Percentiles rank a stretch among this genome's conserved stretches.
phyloP scores from a whole-genome alignment of 2,329 filamentous ascomycete species.

The Nemania abortiva region DNA sequence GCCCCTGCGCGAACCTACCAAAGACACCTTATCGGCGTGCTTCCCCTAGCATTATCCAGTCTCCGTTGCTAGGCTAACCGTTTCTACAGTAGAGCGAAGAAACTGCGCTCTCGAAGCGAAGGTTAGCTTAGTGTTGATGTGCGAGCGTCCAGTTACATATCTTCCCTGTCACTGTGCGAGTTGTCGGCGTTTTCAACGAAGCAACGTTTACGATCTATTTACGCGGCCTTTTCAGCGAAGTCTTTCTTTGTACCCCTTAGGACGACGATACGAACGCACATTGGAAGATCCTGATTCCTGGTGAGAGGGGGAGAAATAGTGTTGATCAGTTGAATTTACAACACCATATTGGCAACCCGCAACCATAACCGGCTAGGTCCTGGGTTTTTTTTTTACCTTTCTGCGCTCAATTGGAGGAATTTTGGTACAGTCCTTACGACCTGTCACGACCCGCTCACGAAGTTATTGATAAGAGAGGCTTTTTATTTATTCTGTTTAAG shows the following conservation, averaged over 20 bases:
- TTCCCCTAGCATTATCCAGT: neutral
- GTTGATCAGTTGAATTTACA: conserved; percentile 9
- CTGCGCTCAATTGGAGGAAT: conserved; percentile 40
- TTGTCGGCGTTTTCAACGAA: conserved; percentile 33
- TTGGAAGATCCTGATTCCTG: conserved; percentile 17
- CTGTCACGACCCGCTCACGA: conserved; percentile 41
- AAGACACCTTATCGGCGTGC: neutral
- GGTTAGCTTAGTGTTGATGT: too few species aligned
- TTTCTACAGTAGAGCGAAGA: neutral
- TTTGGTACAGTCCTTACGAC: conserved; percentile 42
- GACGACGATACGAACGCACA: conserved; percentile 36
- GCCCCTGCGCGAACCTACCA: neutral
- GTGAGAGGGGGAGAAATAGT: conserved; percentile 14
- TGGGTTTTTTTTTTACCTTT: conserved; percentile 30
- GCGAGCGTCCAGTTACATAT: conserved; percentile 3
- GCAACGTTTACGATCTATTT: conserved; percentile 41
- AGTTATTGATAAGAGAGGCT: conserved; percentile 29
- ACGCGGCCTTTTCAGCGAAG: conserved; percentile 3
- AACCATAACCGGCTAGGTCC: conserved; percentile 26
- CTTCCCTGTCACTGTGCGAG: neutral
- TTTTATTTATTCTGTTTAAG: conserved; percentile 8
- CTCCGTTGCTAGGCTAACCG: neutral
- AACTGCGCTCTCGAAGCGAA: too few species aligned
- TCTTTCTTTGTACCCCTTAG: conserved; percentile 19
- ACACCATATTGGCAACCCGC: conserved; percentile 23